A percentile compares a stretch with the other conserved stretches of the same genome.
Conservation (phyloP, 257 asterid species). For the Paraleonurus japonicus region DNA sequence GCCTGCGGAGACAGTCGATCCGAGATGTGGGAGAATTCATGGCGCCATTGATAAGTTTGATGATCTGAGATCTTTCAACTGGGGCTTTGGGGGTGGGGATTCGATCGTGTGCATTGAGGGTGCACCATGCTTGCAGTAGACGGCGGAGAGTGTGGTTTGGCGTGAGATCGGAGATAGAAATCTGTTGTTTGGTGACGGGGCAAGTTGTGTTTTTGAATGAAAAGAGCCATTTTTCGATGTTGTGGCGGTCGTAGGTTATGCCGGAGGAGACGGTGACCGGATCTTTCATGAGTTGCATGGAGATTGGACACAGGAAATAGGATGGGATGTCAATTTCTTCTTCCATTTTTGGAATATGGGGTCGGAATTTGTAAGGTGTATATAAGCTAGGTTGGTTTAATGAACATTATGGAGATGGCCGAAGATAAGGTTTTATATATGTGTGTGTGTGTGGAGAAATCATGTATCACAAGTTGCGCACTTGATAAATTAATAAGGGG, state of each 20-base stretch:
- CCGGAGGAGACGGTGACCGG: slow-evolving; percentile 70
- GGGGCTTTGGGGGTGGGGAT: slow-evolving; percentile 67
- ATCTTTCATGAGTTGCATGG: slow-evolving; percentile 78
- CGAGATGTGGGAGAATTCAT: slow-evolving; percentile 22
- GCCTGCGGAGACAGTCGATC: slow-evolving; percentile 35
- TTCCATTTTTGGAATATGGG: slow-evolving; percentile 11
- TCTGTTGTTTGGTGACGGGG: slow-evolving; percentile 56
- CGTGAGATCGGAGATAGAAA: slow-evolving; percentile 45
- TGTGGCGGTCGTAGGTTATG: slow-evolving; percentile 69
- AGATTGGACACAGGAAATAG: slow-evolving; percentile 69
- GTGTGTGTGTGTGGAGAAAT: slow-evolving; percentile 12
- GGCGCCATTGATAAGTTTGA: slow-evolving; percentile 45
- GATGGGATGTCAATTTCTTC: slow-evolving; percentile 56
- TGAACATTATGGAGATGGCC: background rate
- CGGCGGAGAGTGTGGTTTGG: slow-evolving; percentile 73
- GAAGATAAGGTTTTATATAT: slow-evolving; percentile 29
- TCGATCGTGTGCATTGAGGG: slow-evolving; percentile 50
- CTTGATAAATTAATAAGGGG: background rate
- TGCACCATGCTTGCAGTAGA: slow-evolving; percentile 76
- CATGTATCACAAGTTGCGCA: slow-evolving; percentile 26
- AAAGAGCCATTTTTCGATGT: slow-evolving; percentile 69
- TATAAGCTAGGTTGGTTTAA: background rate
- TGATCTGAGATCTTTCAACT: slow-evolving; percentile 38
- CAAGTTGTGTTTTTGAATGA: slow-evolving; percentile 47
- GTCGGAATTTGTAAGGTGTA: no score